Base-by-base conservation (phyloP, 805 yeast species). In the Peterozyma toletana region DNA sequence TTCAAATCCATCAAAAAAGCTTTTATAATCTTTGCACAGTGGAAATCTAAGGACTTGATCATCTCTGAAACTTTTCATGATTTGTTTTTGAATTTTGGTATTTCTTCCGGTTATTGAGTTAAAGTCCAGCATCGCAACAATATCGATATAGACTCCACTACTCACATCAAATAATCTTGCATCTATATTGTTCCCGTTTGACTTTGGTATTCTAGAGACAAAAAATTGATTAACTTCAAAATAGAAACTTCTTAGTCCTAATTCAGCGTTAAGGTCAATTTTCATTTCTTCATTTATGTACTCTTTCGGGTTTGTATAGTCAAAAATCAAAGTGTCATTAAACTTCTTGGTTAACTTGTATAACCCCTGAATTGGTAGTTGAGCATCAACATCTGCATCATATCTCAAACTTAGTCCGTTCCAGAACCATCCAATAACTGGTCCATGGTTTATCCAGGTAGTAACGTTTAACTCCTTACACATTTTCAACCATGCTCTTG, bases 361-460 rank as follows among this genome's bases (percentile, higher is more conserved):
- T 38, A 76, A 53, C 33, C 73, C 71, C 2, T 48, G 51, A 48
- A 73, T 70, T 1, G 83, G 71, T 54, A 78, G 62, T 52, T 78
- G 82, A 15, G 75, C 81, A 59, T 79, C 85, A 31, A 76, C 59
- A 52, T 78, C 84, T 38, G 66, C 62, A 56, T 79, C 85, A 82
- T 83, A 80, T 9, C 80, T 79, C 49, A 80, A 63, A 6, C 66
- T 60, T 46, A 75, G 56, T 0, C 81, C 83, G 53, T 75, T 77
- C 70, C 78, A 77, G 50, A 73, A 71, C 77, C 81, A 80, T 10
- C 80, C 75, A 30, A 77, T 64, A 33, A 78, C 58, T 1, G 81
- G 58, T 2, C 84, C 85, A 53, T 78, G 84, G 0, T 80, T 79
- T 5, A 77, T 57, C 83, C 81, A 77, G 3, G 80, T 64, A 4